Base-by-base conservation (phyloP, 139 green algal species). In the Chlamydomonas sp. region DNA sequence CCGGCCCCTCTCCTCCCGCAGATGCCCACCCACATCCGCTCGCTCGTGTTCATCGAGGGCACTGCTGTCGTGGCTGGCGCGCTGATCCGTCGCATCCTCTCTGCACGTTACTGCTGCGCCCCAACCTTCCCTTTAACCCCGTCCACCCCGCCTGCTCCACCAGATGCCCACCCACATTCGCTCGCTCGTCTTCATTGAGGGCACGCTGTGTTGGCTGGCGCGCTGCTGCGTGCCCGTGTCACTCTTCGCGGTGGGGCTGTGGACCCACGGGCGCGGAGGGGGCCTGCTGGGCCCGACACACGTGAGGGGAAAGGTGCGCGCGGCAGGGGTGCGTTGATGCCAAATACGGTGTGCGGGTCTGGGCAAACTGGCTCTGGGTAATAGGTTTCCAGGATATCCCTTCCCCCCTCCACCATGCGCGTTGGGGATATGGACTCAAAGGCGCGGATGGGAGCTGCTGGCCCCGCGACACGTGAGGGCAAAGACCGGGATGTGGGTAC, bases 171-270 rank as follows among this genome's bases (percentile, higher is more conserved):
- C 83, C 1, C 83, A 87, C 71, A 7, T 87, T 2, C 72, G 59
- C 20, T 69, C 74, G 61, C 71, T 92, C 12, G 78, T 67, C 8
- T 93, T 92, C 62, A 12, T 93, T 14, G 88, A 90, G 20, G 77
- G 68, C 69, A 81, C 82, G 17, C 89, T 94, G 17, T 69, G 63
- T 3, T 94, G 91, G 91, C 83, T 94, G 76, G 91, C 91, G 18
- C 59, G 72, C 10, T 89, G 69, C 58, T 89, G 72, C 66, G 91
- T 90, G 31, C 91, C 91, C 10, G 78, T 94, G n/a, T 91, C 89
- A 20, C 84, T 94, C 4, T 92, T 94, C 57, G 86, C 85, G 14
- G 91, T 89, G 63, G 91, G 91, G 4, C 31, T 92, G 68, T 94
- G 89, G 89, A 89, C 85, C 63, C 59, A 90, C 12, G 88, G 68